Evolutionary conservation across 805 yeast species (phyloP).

Genomic region (Metschnikowia noctiluminum): DNA sequence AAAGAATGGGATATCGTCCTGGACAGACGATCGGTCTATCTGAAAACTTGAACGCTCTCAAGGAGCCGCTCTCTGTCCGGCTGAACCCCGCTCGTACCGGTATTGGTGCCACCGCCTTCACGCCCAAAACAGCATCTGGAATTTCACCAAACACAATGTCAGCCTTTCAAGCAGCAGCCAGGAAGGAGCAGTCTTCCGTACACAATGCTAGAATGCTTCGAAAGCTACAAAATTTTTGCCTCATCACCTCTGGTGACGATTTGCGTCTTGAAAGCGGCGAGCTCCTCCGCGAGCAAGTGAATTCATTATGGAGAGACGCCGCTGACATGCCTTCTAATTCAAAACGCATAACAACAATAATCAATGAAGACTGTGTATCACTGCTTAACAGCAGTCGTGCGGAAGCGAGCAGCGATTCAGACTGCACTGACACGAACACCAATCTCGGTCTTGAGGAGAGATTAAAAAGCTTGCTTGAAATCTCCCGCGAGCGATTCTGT

Average conservation of each 20-base stretch:
- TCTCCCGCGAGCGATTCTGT: slow-evolving; percentile 7
- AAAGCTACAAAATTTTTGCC: slow-evolving; percentile 40
- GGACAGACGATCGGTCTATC: slow-evolving; percentile 46
- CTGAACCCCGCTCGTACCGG: slow-evolving; percentile 19
- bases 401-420: background rate
- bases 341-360: background rate
- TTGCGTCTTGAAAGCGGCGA: slow-evolving; percentile 23
- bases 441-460: background rate
- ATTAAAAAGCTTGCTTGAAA: slow-evolving; percentile 3
- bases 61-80: slow-evolving; percentile 30
- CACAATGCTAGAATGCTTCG: slow-evolving; percentile 11
- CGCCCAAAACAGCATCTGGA: slow-evolving; percentile 1
- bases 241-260: slow-evolving; percentile 39
- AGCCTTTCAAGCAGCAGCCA: background rate
- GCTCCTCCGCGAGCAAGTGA: slow-evolving; percentile 24
- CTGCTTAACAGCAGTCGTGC: no score
- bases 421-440: background rate
- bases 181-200: slow-evolving; percentile 3
- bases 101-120: slow-evolving; percentile 19
- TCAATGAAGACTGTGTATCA: background rate
- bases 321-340: slow-evolving; percentile 1
- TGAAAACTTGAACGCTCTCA: slow-evolving; percentile 17
- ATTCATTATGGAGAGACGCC: slow-evolving; percentile 42
- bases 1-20: slow-evolving; percentile 53
- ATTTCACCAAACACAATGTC: background rate